Evolutionary conservation across 177 flowering plant genomes (phyloP).

Genomic region (Vitis hybrid): DNA sequence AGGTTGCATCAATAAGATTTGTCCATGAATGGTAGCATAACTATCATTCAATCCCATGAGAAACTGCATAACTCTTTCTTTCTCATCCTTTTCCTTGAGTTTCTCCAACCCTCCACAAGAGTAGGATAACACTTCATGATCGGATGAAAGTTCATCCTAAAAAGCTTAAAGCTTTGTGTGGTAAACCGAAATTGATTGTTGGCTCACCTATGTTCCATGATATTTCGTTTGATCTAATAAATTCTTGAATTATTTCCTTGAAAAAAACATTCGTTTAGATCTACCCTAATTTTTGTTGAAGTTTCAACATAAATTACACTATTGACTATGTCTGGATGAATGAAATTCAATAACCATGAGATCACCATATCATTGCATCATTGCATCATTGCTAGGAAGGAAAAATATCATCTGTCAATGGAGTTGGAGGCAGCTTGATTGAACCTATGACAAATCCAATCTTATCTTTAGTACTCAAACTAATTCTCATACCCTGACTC

Average conservation of each 20-base stretch:
- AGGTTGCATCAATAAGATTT: slow-evolving; percentile 3
- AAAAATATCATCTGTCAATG: background rate
- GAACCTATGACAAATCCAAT: background rate
- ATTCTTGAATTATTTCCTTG: slow-evolving; percentile 5
- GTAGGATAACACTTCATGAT: no score
- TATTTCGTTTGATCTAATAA: background rate
- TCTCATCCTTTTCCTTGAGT: background rate
- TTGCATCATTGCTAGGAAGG: background rate
- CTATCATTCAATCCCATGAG: slow-evolving; percentile 12
- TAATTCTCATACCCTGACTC: background rate
- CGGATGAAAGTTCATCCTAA: slow-evolving; percentile 6
- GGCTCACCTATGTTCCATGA: background rate
- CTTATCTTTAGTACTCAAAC: slow-evolving; percentile 3
- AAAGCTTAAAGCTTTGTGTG: background rate
- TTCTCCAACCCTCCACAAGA: no score
- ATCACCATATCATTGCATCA: background rate
- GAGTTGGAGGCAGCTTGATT: background rate
- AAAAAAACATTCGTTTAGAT: background rate
- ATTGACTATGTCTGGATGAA: background rate
- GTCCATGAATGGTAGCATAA: background rate
- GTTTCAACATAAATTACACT: background rate
- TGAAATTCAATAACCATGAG: slow-evolving; percentile 3
- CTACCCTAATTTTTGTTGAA: slow-evolving; percentile 3
- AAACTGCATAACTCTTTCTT: slow-evolving; percentile 5
- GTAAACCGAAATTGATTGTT: background rate